These are phyloP conservation scores for Pyricularia sp. DNA, from an alignment of 2,329 filamentous ascomycete genomes.

Conservation along the genomic window DNA sequence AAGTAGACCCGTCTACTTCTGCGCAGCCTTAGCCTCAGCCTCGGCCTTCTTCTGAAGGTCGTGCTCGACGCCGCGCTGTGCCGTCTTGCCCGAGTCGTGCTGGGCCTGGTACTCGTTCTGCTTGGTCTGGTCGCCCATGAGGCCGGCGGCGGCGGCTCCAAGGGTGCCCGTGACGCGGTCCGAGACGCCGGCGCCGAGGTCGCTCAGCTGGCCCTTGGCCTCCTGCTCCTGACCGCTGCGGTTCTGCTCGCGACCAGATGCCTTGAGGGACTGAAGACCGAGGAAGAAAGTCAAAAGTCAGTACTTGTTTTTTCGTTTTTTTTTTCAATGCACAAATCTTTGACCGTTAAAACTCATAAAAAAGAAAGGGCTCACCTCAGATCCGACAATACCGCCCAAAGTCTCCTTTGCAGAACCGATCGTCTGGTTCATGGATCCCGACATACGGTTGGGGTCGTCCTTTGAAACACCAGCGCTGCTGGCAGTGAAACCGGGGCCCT, in stretches of 20 bases:
- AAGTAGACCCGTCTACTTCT: neutral
- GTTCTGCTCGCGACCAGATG: slow-evolving; percentile 65
- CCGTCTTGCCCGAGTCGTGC: slow-evolving; percentile 69
- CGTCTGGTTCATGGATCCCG: slow-evolving; percentile 78
- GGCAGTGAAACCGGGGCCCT: slow-evolving; percentile 59
- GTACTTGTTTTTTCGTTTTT: neutral
- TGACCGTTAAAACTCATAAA: neutral
- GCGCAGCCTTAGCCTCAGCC: slow-evolving; percentile 14
- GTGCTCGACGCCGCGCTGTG: slow-evolving; percentile 68
- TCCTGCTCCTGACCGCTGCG: slow-evolving; percentile 68
- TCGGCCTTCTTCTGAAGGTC: slow-evolving; percentile 65
- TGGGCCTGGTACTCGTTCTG: slow-evolving; percentile 52
- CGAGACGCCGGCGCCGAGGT: slow-evolving; percentile 54
- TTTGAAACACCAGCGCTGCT: slow-evolving; percentile 55
- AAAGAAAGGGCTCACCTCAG: slow-evolving; percentile 38
- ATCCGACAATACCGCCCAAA: slow-evolving; percentile 61
- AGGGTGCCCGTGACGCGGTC: slow-evolving; percentile 55
- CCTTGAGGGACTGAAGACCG: slow-evolving; percentile 47
- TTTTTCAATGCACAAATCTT: no score
- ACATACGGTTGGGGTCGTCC: slow-evolving; percentile 58
- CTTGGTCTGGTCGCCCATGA: slow-evolving; percentile 57
- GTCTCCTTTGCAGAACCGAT: slow-evolving; percentile 76
- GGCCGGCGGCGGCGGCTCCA: slow-evolving; percentile 54
- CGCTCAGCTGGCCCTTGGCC: slow-evolving; percentile 66
- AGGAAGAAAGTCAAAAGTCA: slow-evolving; percentile 1